phyloP scores from a whole-genome alignment of 1,284 basidiomycete genomes.

The Pisolithus thermaeus region DNA sequence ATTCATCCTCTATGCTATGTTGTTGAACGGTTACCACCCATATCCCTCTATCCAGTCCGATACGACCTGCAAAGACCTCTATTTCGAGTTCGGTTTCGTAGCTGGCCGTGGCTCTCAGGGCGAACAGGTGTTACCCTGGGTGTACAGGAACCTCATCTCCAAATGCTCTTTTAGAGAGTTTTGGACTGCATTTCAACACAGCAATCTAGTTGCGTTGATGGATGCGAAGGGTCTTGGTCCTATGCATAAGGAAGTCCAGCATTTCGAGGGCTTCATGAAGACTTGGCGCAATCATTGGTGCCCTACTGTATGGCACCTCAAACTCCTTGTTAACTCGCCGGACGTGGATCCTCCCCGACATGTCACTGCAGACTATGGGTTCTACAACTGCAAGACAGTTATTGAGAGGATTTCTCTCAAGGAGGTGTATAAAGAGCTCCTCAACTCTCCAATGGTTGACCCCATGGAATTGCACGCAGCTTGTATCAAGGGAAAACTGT shows the following conservation, averaged over 20 bases:
- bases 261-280: not conserved
- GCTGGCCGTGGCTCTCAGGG: not conserved
- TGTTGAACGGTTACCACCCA: not conserved
- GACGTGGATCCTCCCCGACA: not conserved
- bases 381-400: too few relatives aligned
- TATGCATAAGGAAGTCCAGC: not conserved
- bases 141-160: not conserved
- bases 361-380: too few relatives aligned
- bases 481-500: not conserved
- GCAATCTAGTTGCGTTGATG: conserved; percentile 1
- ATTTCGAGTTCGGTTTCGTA: not conserved
- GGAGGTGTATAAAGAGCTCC: not conserved
- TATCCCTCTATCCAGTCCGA: not conserved
- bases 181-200: conserved; percentile 1
- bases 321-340: not conserved
- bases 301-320: conserved; percentile 2
- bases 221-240: not conserved
- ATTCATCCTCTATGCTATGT: not conserved
- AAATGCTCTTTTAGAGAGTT: conserved; percentile 1
- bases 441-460: not conserved
- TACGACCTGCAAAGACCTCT: not conserved
- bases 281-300: not conserved
- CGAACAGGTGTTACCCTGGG: not conserved
- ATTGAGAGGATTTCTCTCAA: too few relatives aligned
- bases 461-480: not conserved